phyloP scores from a whole-genome alignment of 495 filamentous ascomycete genomes.

The Xylaria flabelliformis region DNA sequence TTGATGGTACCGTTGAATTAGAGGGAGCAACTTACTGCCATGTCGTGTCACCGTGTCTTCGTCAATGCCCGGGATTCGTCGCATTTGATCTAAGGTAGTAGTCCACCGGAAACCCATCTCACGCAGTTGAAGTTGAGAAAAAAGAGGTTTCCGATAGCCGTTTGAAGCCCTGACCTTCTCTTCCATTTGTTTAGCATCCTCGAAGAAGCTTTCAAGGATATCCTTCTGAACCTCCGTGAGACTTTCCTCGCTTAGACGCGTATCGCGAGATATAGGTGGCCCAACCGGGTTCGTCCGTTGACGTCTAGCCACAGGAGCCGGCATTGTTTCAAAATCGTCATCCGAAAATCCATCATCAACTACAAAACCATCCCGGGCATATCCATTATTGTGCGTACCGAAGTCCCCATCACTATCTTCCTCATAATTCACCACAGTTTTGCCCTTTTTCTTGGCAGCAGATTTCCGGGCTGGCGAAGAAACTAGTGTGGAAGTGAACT shows the following conservation, averaged over 20 bases:
- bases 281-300: conserved; percentile 52
- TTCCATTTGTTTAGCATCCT: conserved; percentile 70
- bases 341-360: conserved; percentile 53
- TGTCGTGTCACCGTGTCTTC: conserved; percentile 71
- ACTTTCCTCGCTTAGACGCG: conserved; percentile 64
- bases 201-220: conserved; percentile 68
- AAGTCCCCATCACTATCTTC: conserved; percentile 47
- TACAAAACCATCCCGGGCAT: conserved; percentile 60
- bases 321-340: conserved; percentile 65
- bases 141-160: conserved; percentile 67
- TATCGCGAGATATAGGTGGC: conserved; percentile 75
- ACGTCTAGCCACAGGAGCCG: conserved; percentile 48
- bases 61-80: conserved; percentile 71
- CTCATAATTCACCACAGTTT: conserved; percentile 45
- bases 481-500: conserved; percentile 73
- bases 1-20: conserved; percentile 62
- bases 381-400: conserved; percentile 50
- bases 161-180: conserved; percentile 70
- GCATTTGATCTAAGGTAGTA: conserved; percentile 64
- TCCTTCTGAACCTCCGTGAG: conserved; percentile 56
- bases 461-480: conserved; percentile 73
- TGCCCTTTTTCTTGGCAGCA: conserved; percentile 53
- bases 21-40: conserved; percentile 68
- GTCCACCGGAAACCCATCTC: conserved; percentile 84
- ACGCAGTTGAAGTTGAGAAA: conserved; percentile 77